Conservation (phyloP, 805 yeast genomes). For the Candida takata region DNA sequence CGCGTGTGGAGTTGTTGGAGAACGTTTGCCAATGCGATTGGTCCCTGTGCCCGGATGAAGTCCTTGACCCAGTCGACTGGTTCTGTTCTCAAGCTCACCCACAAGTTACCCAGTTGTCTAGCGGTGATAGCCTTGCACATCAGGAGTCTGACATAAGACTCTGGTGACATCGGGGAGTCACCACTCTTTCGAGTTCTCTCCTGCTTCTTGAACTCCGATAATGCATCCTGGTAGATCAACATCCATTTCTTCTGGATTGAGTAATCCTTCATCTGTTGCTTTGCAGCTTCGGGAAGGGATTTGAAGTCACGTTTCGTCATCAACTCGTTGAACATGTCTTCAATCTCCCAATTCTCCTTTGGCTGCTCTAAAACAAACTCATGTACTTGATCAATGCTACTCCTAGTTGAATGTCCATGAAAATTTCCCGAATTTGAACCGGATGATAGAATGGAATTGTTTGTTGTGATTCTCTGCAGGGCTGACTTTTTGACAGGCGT, state of each 20-base stretch:
- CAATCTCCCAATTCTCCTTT: constrained; percentile 54
- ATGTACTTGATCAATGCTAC: constrained; percentile 3
- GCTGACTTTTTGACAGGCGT: constrained; percentile 18
- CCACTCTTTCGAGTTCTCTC: constrained; percentile 28
- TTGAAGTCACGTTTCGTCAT: constrained; percentile 80
- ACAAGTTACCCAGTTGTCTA: constrained; percentile 70
- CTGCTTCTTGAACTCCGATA: constrained; percentile 62
- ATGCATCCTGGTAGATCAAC: constrained; percentile 79
- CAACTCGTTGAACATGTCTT: constrained; percentile 66
- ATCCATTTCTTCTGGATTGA: constrained; percentile 83
- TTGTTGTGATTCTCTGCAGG: constrained; percentile 21
- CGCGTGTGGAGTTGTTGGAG: constrained; percentile 43
- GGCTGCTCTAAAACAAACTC: constrained; percentile 54
- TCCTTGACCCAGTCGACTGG: constrained; percentile 74
- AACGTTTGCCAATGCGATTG: constrained; percentile 62
- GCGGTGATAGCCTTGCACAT: constrained; percentile 62
- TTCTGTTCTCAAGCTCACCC: constrained; percentile 91
- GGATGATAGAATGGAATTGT: constrained; percentile 11
- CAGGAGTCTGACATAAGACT: constrained; percentile 66
- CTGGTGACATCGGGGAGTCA: constrained; percentile 41
- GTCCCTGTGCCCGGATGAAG: constrained; percentile 79
- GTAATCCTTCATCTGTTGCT: constrained; percentile 68
- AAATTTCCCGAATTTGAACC: constrained; percentile 1
- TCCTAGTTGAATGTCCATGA: constrained; percentile 1
- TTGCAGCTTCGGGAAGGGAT: constrained; percentile 62